Base-by-base conservation (phyloP, 2,329 filamentous ascomycete genomes). In the Stachybotrys chlorohalonatus region DNA sequence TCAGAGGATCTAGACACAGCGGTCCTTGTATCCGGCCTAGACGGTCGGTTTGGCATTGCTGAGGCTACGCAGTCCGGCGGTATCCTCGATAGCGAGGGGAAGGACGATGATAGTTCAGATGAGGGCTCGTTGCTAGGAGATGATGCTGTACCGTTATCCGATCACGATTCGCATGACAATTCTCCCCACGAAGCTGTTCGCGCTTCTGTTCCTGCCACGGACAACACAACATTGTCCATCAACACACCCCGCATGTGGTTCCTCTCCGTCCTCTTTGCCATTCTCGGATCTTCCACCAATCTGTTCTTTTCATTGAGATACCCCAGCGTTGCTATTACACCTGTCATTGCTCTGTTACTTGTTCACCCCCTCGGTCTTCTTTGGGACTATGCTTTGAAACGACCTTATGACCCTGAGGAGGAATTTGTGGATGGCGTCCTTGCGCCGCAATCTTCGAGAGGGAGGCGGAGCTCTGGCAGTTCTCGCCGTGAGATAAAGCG, bases 261-360 rank as follows among this genome's bases (percentile, higher is more conserved):
- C 36, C 70, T 94, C 16, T 90, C 89, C n/a, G 78, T 89, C 42
- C 66, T 94, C 9, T 94, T 94, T 68, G 86, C 89, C 8, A 78
- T 94, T 45, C 80, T 91, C 46, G 90, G 90, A 57, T 93, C 89
- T 50, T 88, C 87, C 2, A 90, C 88, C 42, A 94, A 94, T 69
- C 74, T 95, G 47, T 94, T 95, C 74, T 95, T 95, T 75, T 92
- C 89, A 42, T 76, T 95, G 67, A 82, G 90, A 80, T 95, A 94
- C 77, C 90, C 90, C 31, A 94, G 90, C 69, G 89, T 95, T 68
- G 87, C 88, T 57, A 93, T 95, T 65, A 93, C 89, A 24, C 90
- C 90, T 46, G 88, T 95, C 60, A 95, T 95, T 73, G 89, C 90
- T 32, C 78, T 94, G 63, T 77, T 95, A 56, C 83, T 95, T 55